A percentile compares a stretch with the other conserved stretches of the same genome.
These are phyloP conservation scores for Tetrahymena thermophila DNA, from an alignment of 73 alveolate species.

Conservation along the genomic window DNA sequence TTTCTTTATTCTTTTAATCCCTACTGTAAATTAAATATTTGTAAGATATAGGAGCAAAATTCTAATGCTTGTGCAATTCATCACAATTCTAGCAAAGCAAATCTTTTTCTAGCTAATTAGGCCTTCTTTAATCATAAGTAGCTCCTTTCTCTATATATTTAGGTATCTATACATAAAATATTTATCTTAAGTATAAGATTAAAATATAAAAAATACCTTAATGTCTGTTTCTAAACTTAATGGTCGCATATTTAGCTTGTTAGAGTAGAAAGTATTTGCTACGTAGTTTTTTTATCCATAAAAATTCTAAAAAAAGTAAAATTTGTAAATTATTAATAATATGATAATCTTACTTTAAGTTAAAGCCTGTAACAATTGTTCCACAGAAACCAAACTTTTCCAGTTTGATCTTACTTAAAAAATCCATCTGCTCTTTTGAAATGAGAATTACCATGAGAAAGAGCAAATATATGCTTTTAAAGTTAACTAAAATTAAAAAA, in stretches of 20 bases:
- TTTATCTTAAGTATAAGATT: neutral
- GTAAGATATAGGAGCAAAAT: neutral
- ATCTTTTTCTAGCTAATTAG: neutral
- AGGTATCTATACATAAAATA: neutral
- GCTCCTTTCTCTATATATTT: neutral
- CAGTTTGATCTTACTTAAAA: neutral
- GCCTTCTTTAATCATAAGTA: neutral
- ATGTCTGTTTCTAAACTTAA: neutral
- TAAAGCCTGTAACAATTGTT: neutral
- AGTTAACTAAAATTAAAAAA: neutral
- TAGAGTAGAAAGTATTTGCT: neutral
- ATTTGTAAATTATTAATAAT: neutral
- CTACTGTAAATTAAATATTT: neutral
- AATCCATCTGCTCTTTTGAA: neutral
- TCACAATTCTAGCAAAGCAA: neutral
- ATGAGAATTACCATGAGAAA: neutral
- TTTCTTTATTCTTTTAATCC: neutral
- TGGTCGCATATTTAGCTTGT: neutral
- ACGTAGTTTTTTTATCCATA: neutral
- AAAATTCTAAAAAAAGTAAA: neutral
- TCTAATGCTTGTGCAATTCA: neutral
- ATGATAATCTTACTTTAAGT: neutral
- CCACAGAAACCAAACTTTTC: neutral
- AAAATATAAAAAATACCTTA: neutral
- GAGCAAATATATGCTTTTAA: neutral